Evolutionary conservation across 148 eudicot genomes (phyloP), one percentile per base, ranked within the genome.

Genomic region (Hydrangea macrophylla): DNA sequence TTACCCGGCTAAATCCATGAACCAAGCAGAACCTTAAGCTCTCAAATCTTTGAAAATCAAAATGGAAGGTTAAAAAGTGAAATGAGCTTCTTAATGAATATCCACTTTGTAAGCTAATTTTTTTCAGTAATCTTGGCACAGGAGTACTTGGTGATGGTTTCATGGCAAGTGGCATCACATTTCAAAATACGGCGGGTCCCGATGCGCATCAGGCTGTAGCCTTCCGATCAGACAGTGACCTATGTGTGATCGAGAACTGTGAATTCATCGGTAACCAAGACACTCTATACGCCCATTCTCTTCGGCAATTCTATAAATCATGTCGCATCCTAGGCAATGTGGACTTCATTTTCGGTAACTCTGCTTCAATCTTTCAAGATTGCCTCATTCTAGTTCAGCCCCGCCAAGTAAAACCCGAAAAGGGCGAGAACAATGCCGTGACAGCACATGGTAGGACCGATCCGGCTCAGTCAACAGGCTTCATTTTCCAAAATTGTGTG

Each of bases 241-340:
- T 81, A 56, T 87, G 96, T 39, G 58, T 81, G 0, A 53, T 92
- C 0, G 86, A 92, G 60, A 83, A 92, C 73, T 89, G 92, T 13
- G 93, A 92, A 76, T 92, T 92, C 76, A 72, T 92, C 0, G 89
- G 98, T 45, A 92, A 90, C 69, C 98, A 92, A 71, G 98, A 92
- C 78, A 92, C 98, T 10, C 85, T 92, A 18, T 92, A 92, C 57
- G 84, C 90, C 8, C 98, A 92, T 62, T 75, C 93, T 60, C 82
- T 92, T 1, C 88, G 98, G 60, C 98, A 92, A 30, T 80, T 81
- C 78, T 92, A 92, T 79, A 79, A 79, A 28, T 82, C 89, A 0
- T 90, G 98, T 53, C 80, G 15, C 13, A 84, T 92, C 11, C 79
- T 86, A 39, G 98, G 96, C 59, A 92, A 89, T 32, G 96, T 92